phyloP scores from a whole-genome alignment of 108 stramenopile species.

The Nannochloropsis oceanica region DNA sequence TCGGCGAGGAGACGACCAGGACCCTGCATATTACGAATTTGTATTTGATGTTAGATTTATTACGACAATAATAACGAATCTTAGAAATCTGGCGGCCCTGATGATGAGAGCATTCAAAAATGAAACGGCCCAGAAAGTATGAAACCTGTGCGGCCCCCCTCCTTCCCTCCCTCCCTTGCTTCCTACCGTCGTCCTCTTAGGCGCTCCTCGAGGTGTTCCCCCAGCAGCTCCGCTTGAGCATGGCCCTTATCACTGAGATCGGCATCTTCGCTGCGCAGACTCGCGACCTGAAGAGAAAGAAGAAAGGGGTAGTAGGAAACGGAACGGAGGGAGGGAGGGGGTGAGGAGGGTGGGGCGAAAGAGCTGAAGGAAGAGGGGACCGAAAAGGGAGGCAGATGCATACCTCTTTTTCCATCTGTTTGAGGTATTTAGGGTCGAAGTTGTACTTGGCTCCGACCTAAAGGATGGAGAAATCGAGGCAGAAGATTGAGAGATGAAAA shows the following conservation, averaged over 20 bases:
- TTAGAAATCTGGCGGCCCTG: too few species aligned
- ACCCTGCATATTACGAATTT: background rate
- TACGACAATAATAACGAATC: too few species aligned
- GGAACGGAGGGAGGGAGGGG: background rate
- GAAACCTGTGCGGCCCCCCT: background rate
- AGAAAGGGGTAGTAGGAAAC: background rate
- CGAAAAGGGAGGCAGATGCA: background rate
- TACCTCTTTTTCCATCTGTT: background rate
- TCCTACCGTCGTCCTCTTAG: background rate
- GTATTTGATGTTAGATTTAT: too few species aligned
- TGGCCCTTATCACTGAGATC: background rate
- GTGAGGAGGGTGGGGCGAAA: background rate
- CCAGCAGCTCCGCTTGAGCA: background rate
- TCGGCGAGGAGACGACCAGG: background rate
- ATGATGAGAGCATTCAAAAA: too few species aligned
- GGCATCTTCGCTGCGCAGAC: background rate
- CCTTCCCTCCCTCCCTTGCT: background rate
- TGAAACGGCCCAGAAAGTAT: too few species aligned
- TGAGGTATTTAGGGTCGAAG: background rate
- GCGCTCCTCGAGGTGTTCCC: background rate
- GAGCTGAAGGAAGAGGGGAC: background rate
- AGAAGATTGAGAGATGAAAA: too few species aligned
- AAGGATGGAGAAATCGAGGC: background rate
- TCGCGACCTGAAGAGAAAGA: background rate
- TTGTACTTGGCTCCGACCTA: background rate